Evolutionary conservation across 768 basidiomycete genomes (phyloP), one percentile per base, ranked within the genome.

Genomic region (Phylloporus rhodoxanthus): DNA sequence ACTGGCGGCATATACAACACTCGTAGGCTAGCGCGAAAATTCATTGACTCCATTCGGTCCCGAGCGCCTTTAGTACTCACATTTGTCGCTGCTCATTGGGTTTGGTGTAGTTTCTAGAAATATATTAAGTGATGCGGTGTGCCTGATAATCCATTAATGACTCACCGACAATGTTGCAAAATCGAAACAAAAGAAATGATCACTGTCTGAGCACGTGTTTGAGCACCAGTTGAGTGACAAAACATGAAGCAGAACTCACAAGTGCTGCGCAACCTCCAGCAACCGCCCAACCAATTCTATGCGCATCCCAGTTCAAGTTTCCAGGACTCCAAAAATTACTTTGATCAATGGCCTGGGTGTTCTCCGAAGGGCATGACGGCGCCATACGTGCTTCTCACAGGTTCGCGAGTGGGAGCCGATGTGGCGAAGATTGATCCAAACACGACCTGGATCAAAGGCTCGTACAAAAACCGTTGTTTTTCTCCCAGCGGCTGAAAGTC

Each of bases 1-100:
- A 91, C 74, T 1, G 82, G 79, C 2, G 90, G 89, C 88, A 92
- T 87, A 58, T 88, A 89, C 54, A 91, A 61, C 40, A 91, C 81
- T 50, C 89, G 81, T n/a, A 90, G 58, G 50, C 85, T 88, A 60
- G 11, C 23, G 43, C 28, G 14, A 33, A 34, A 8, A 29, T 34
- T 43, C 21, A 34, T 48, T 30, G 43, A 30, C 37, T 26, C 10
- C 11, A 39, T 45, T 34, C 17, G 9, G 42, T 41, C 34, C 17
- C 25, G 2, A 28, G 42, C 33, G 29, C 39, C 20, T 21, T 42
- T 36, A 37, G 41, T 2, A 68, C 77, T 58, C 60, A 87, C 89
- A 91, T 80, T 69, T 91, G 89, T 45, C 87, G 82, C 64, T 91
- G 89, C 63, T 91, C 82, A 34, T 68, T 66, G 7, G 73, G 85